phyloP scores from a whole-genome alignment of 140 eudicot genomes.

The Anethum foeniculum region DNA sequence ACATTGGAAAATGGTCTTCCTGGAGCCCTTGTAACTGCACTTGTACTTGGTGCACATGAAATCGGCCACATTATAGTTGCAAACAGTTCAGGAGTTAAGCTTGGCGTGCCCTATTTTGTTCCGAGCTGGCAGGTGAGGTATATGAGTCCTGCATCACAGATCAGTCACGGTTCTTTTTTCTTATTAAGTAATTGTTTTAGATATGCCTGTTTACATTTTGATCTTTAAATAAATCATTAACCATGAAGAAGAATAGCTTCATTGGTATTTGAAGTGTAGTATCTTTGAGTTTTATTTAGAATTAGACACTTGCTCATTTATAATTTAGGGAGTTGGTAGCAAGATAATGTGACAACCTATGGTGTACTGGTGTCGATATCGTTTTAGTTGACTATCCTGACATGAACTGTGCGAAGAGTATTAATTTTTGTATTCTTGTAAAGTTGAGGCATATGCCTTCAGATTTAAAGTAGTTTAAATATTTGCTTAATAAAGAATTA shows the following conservation, averaged over 20 bases:
- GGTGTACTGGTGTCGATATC: neutral
- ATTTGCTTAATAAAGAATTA: neutral
- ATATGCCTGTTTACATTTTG: neutral
- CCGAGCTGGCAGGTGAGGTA: conserved; percentile 98
- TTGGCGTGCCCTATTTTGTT: conserved; percentile 71
- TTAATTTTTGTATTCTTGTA: neutral
- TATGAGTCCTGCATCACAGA: conserved; percentile 3
- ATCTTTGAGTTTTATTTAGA: neutral
- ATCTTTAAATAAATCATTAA: neutral
- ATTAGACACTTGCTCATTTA: neutral
- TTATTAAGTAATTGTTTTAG: neutral
- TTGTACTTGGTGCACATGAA: conserved; percentile 82
- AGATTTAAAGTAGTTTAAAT: neutral
- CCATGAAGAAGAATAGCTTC: neutral
- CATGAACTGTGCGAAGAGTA: neutral
- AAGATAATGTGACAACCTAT: neutral
- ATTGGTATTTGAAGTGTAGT: neutral
- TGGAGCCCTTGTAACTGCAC: conserved; percentile 95
- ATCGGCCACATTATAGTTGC: conserved; percentile 78
- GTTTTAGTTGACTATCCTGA: neutral
- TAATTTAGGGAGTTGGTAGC: neutral
- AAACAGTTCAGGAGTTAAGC: conserved; percentile 63
- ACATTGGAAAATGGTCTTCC: conserved; percentile 80
- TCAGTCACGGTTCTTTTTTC: conserved; percentile 4
- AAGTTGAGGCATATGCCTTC: neutral